Evolutionary conservation across 179 eudicot genomes (phyloP).

Genomic region (Nepenthes alata): DNA sequence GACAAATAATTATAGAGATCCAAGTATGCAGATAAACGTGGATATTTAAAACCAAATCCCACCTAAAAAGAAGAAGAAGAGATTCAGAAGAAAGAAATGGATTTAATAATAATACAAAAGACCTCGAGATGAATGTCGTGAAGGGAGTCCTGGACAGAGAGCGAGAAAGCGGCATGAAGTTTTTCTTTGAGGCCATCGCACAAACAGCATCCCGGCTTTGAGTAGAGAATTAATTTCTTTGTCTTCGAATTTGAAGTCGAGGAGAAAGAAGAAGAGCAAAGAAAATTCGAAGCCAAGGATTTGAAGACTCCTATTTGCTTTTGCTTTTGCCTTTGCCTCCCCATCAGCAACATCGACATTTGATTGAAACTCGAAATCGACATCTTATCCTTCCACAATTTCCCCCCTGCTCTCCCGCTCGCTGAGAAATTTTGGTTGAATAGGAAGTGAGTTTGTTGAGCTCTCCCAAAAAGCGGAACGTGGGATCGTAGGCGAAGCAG

Average conservation of each 20-base stretch:
- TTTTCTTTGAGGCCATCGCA: slow-evolving; percentile 90
- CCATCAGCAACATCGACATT: slow-evolving; percentile 8
- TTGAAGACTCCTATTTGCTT: no score
- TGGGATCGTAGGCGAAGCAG: not conserved
- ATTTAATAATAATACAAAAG: not conserved
- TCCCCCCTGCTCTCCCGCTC: not conserved
- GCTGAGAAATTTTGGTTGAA: not conserved
- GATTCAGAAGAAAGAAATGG: no score
- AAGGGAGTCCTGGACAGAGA: slow-evolving; percentile 28
- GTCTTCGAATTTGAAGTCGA: slow-evolving; percentile 9
- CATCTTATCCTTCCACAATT: slow-evolving; percentile 3
- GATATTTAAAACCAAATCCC: not conserved
- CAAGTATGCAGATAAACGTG: not conserved
- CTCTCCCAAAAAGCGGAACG: not conserved
- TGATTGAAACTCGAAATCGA: slow-evolving; percentile 8
- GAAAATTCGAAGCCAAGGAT: not conserved
- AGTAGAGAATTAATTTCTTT: slow-evolving; percentile 55
- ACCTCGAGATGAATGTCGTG: slow-evolving; percentile 51
- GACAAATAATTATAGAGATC: not conserved
- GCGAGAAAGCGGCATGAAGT: slow-evolving; percentile 49
- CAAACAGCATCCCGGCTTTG: slow-evolving; percentile 85
- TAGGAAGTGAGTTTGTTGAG: not conserved
- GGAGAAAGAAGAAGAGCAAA: not conserved
- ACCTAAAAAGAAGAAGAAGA: not conserved
- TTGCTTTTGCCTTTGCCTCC: not conserved